Base-by-base conservation (phyloP, 371 early-diverging fungal genomes). In the Mortierella polycephala region DNA sequence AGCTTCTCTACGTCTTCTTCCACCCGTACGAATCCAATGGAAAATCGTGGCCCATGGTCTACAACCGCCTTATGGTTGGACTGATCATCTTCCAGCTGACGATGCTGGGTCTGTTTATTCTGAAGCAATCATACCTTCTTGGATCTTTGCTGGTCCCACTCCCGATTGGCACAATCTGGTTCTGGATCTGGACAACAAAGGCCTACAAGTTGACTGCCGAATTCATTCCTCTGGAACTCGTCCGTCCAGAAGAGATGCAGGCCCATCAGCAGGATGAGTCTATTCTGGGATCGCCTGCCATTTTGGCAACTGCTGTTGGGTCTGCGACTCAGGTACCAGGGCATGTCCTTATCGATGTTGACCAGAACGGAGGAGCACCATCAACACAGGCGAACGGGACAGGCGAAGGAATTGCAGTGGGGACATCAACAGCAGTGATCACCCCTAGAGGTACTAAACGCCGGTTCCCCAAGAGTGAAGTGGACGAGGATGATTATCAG, bases 61-160 rank as follows among this genome's bases (percentile, higher is more conserved):
- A 92, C 46, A 85, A 92, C n/a, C 91, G 96, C 30, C 89, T 93
- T 39, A 87, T 92, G 13, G 82, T 90, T 40, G 93, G 96, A 0
- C 81, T 97, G 23, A 64, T 94, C 57, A 89, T 97, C 45, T 94
- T 93, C 84, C 98, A 97, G 69, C 67, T 93, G 30, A 91, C 95
- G 4, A 93, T 95, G 88, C 85, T 95, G 42, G 96, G 96, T 2
- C 46, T 90, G 4, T 57, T 92, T 79, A 74, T 91, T 87, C 69
- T 95, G 83, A 85, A 86, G 56, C 84, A 84, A 44, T 85, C 87
- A 0, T 86, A 86, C 62, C 62, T 83, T 8, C 55, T 87, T 9
- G 87, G 87, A 2, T 73, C 74, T 0, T 58, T 89, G 3, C 75
- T 88, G 42, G 62, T 75, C 1, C 90, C 90, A 7, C 75, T 89